Percentiles rank a stretch among this genome's conserved stretches.
These are phyloP conservation scores for Blastosporella zonata DNA, from an alignment of 1,284 basidiomycete genomes.

Conservation along the genomic window DNA sequence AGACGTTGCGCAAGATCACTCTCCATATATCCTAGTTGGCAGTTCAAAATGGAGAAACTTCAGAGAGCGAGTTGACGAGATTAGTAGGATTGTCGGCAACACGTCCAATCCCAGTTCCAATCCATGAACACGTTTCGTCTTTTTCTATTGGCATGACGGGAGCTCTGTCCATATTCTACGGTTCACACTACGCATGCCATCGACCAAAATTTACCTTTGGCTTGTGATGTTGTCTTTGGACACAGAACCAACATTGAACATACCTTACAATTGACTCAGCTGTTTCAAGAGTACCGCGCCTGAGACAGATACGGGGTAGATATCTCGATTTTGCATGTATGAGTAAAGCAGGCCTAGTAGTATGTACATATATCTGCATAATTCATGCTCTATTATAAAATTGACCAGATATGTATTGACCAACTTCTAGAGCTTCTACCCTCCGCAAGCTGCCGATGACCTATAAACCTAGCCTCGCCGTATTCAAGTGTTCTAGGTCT, in stretches of 20 bases:
- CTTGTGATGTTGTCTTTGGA: slow-evolving; percentile 20
- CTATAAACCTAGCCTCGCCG: slow-evolving; percentile 45
- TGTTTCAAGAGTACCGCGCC: slow-evolving; percentile 53
- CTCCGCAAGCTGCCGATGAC: neutral
- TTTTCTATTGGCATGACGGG: slow-evolving; percentile 1
- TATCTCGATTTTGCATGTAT: slow-evolving; percentile 38
- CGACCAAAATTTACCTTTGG: slow-evolving; percentile 17
- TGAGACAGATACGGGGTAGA: slow-evolving; percentile 92
- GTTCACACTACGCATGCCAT: slow-evolving; percentile 19
- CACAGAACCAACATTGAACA: slow-evolving; percentile 53
- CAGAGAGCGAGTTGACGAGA: slow-evolving; percentile 66
- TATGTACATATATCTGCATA: no score
- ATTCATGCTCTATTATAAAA: neutral
- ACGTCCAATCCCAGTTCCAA: slow-evolving; percentile 23
- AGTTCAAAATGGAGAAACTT: slow-evolving; percentile 68
- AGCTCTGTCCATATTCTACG: neutral
- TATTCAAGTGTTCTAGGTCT: slow-evolving; percentile 49
- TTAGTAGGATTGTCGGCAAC: slow-evolving; percentile 53
- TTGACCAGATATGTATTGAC: neutral
- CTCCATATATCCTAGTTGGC: slow-evolving; percentile 55
- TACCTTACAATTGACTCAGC: slow-evolving; percentile 80
- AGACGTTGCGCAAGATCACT: slow-evolving; percentile 50
- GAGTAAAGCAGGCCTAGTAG: no score
- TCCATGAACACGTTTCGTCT: slow-evolving; percentile 14
- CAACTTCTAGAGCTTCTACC: no score